These are phyloP conservation scores for Termitomyces sp. DNA, from an alignment of 768 basidiomycete genomes.

Conservation along the genomic window DNA sequence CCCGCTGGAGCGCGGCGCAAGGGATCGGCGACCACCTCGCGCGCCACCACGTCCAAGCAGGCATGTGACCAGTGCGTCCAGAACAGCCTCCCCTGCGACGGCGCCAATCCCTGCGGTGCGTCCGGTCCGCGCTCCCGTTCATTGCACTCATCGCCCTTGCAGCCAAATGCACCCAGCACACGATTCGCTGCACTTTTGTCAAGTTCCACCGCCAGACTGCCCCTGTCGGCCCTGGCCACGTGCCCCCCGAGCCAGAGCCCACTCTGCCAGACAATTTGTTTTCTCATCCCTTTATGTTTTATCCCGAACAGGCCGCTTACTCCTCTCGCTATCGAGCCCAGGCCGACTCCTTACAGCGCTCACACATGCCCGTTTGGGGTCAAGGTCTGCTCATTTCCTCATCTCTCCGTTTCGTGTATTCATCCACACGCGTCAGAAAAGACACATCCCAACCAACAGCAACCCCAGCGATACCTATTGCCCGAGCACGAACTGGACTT, in stretches of 20 bases:
- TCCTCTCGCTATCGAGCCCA: constrained; percentile 34
- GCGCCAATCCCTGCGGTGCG: constrained; percentile 73
- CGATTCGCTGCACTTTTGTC: constrained; percentile 71
- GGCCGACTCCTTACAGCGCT: no score
- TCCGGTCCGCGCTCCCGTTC: constrained; percentile 9
- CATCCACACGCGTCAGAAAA: neutral
- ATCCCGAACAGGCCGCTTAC: constrained; percentile 30
- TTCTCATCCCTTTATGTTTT: constrained; percentile 13
- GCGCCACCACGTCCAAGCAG: constrained; percentile 76
- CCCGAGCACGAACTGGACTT: constrained; percentile 2
- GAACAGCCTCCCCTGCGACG: constrained; percentile 70
- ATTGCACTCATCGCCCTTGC: constrained; percentile 3
- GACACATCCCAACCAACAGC: no score
- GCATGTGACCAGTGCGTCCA: constrained; percentile 84
- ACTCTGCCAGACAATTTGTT: constrained; percentile 15
- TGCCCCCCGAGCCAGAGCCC: constrained; percentile 15
- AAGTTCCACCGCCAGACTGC: constrained; percentile 82
- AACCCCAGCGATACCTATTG: no score
- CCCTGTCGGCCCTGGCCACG: constrained; percentile 69
- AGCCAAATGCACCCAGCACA: constrained; percentile 74
- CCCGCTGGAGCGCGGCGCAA: constrained; percentile 48
- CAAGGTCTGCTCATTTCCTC: constrained; percentile 27
- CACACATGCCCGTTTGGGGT: constrained; percentile 19
- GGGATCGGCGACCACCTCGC: constrained; percentile 57
- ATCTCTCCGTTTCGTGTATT: neutral